A percentile compares a stretch with the other conserved stretches of the same genome.
These are phyloP conservation scores for Botryotinia calthae DNA, from an alignment of 2,329 filamentous ascomycete species.

Conservation along the genomic window DNA sequence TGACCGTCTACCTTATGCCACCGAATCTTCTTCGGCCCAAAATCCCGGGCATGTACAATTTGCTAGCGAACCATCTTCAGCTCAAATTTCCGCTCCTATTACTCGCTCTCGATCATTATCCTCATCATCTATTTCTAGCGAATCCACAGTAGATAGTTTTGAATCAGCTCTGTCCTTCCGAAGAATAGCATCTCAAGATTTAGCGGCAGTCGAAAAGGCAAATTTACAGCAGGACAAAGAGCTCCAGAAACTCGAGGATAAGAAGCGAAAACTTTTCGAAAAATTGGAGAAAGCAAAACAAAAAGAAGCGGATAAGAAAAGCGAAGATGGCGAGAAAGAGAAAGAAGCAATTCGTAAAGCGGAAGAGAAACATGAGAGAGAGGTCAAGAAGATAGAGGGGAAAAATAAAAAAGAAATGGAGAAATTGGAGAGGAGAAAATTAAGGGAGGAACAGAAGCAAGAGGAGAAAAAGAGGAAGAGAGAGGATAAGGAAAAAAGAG, in stretches of 20 bases:
- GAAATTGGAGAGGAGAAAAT: conserved; percentile 63
- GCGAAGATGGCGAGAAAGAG: conserved; percentile 50
- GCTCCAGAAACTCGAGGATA: conserved; percentile 60
- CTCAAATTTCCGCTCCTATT: conserved; percentile 30
- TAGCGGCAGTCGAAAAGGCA: conserved; percentile 36
- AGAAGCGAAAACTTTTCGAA: conserved; percentile 60
- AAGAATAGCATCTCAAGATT: conserved; percentile 42
- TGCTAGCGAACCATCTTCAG: conserved; percentile 25
- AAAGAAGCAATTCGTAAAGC: conserved; percentile 53
- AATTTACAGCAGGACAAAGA: conserved; percentile 57
- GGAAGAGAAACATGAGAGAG: conserved; percentile 61
- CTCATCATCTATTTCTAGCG: conserved; percentile 40
- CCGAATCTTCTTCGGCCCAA: conserved; percentile 31
- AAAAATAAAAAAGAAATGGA: conserved; percentile 62
- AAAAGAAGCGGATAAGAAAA: conserved; percentile 46
- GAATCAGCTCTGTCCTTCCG: conserved; percentile 44
- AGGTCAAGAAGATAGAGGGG: conserved; percentile 63
- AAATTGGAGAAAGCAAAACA: conserved; percentile 57
- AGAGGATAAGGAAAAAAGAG: conserved; percentile 52
- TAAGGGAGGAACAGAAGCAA: conserved; percentile 60
- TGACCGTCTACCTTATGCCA: conserved; percentile 35
- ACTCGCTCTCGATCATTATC: conserved; percentile 27
- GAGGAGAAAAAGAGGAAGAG: conserved; percentile 51
- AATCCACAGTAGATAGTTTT: conserved; percentile 50
- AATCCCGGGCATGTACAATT: conserved; percentile 36